These are phyloP conservation scores for Drechslerella coelobrocha DNA, from an alignment of 2,329 filamentous ascomycete species.

Conservation along the genomic window DNA sequence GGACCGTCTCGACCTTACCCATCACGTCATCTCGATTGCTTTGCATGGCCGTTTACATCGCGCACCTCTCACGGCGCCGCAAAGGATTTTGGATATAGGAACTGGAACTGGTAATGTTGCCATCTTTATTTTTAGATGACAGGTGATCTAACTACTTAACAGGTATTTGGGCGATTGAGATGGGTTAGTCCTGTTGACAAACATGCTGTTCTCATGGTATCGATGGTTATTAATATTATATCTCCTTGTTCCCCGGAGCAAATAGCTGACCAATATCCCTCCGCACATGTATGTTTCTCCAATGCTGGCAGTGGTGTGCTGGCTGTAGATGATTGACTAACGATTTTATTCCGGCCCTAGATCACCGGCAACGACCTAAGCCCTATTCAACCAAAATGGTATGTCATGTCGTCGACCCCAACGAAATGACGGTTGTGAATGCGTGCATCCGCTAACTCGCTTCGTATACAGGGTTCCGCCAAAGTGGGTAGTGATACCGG, in stretches of 20 bases:
- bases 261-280: constrained; percentile 54
- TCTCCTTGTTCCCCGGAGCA: too few relatives aligned
- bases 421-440: too few relatives aligned
- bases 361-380: constrained; percentile 55
- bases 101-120: constrained; percentile 63
- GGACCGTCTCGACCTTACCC: constrained; percentile 49
- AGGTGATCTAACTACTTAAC: too few relatives aligned
- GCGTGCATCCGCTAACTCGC: too few relatives aligned
- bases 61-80: constrained; percentile 60
- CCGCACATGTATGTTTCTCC: constrained; percentile 51
- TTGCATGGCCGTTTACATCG: constrained; percentile 60
- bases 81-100: constrained; percentile 64
- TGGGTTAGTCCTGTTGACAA: constrained; percentile 39
- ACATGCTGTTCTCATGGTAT: neutral
- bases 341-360: constrained; percentile 27
- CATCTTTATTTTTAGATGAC: too few relatives aligned
- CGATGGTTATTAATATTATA: neutral
- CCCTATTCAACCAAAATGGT: constrained; percentile 54
- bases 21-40: constrained; percentile 59
- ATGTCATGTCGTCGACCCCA: too few relatives aligned
- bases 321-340: neutral
- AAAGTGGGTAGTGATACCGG: constrained; percentile 19
- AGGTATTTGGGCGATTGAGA: constrained; percentile 56
- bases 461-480: constrained; percentile 22
- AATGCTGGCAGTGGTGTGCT: too few relatives aligned